These are phyloP conservation scores for Mycosphaerelloides madeirae DNA, from an alignment of 2,329 filamentous ascomycete species.

Conservation along the genomic window DNA sequence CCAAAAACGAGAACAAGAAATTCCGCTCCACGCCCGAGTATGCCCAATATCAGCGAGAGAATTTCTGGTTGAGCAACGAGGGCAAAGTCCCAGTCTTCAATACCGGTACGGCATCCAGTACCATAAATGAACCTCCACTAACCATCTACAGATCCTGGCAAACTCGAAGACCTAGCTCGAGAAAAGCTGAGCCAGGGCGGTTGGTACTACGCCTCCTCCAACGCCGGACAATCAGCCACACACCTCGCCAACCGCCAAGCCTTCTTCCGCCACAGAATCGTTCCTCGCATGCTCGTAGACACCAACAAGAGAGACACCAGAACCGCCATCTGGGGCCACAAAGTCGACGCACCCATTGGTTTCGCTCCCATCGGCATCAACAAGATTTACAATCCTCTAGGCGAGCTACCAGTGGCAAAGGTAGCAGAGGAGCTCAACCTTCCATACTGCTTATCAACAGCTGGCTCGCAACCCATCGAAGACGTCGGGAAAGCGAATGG, in stretches of 20 bases:
- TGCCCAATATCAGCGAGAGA: conserved; percentile 51
- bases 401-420: conserved; percentile 56
- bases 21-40: conserved; percentile 51
- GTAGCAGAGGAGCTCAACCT: conserved; percentile 57
- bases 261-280: conserved; percentile 60
- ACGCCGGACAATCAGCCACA: conserved; percentile 51
- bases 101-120: conserved; percentile 36
- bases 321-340: conserved; percentile 57
- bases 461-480: conserved; percentile 54
- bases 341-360: conserved; percentile 56
- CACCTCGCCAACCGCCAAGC: conserved; percentile 57
- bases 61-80: conserved; percentile 52
- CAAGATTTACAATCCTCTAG: conserved; percentile 57
- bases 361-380: conserved; percentile 64
- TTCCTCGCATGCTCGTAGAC: conserved; percentile 58
- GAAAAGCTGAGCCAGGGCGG: conserved; percentile 54
- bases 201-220: conserved; percentile 57
- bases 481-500: conserved; percentile 55
- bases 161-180: conserved; percentile 56
- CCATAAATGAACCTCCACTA: background rate
- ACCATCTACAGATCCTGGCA: conserved; percentile 17
- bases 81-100: conserved; percentile 50
- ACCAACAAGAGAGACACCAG: conserved; percentile 55
- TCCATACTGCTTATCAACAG: conserved; percentile 57
- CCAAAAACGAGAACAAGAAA: conserved; percentile 49